Evolutionary conservation across 2,329 filamentous ascomycete genomes (phyloP), one percentile per base, ranked within the genome.

Genomic region (Fusarium torulosum): DNA sequence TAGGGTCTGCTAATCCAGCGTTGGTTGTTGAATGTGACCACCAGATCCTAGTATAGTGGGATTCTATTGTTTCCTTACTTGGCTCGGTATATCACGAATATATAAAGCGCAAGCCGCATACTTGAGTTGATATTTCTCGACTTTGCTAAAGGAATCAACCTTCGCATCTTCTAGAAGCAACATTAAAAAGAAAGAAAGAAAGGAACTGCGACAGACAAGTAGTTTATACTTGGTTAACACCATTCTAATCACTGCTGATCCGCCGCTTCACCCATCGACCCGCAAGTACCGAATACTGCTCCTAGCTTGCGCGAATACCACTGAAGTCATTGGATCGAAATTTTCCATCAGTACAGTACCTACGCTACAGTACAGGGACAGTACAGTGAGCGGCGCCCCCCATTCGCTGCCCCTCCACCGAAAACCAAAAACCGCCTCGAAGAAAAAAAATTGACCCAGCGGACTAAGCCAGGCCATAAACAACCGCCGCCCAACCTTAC

Each of bases 211-310:
- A 33, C 37, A 38, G 14, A 15, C 33, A 62, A 51, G 65, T 68
- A 68, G 37, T 20, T 7, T 66, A 17, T 69, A 68, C 66, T 44
- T 68, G 44, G 29, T 33, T 66, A 62, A 69, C 65, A 69, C 57
- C 66, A 69, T 68, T 35, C 33, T 37, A 29, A n/a, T 10, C 38
- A 29, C 46, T 31, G 21, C 27, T 21, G 29, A 14, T 20, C 41
- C 50, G 52, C 49, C 17, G 11, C 15, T 27, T 47, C n/a, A 35
- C 23, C 13, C 21, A 25, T 65, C 38, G 65, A 53, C 65, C 65
- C 65, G 43, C 65, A 68, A 25, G 66, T 68, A 68, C 40, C 33
- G 14, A 43, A 21, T 68, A 68, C 66, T 17, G 37, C 27, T 29
- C 27, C 27, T 10, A 29, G 27, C 10, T 29, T 37, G 42, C n/a